Conservation (phyloP, 1,284 basidiomycete species). For the Trichosporon sp. region DNA sequence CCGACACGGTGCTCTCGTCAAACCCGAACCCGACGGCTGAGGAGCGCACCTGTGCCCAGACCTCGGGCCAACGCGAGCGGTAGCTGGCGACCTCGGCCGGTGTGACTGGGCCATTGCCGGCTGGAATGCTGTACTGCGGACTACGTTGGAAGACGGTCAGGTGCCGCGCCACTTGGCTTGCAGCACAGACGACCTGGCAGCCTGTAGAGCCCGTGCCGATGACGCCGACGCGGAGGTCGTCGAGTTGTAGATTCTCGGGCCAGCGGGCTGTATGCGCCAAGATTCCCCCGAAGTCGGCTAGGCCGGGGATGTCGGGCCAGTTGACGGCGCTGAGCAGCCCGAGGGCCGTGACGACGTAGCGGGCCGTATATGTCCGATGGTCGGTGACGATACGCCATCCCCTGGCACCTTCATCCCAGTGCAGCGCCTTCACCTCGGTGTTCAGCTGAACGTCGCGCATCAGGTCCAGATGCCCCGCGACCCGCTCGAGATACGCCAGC, state of each 20-base stretch:
- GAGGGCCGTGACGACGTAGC: constrained; percentile 37
- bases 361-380: constrained; percentile 21
- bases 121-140: constrained; percentile 29
- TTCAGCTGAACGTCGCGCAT: constrained; percentile 37
- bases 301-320: constrained; percentile 25
- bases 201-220: constrained; percentile 27
- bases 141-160: constrained; percentile 31
- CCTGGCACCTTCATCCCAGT: constrained; percentile 4
- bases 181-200: constrained; percentile 23
- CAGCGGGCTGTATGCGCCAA: constrained; percentile 29
- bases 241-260: constrained; percentile 21
- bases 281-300: constrained; percentile 23
- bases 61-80: constrained; percentile 15
- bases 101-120: constrained; percentile 22
- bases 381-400: constrained; percentile 5
- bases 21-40: constrained; percentile 25
- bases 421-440: constrained; percentile 22
- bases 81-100: constrained; percentile 7
- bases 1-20: constrained; percentile 18
- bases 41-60: constrained; percentile 23
- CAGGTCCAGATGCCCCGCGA: constrained; percentile 35
- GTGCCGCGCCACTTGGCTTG: background rate
- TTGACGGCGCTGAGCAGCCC: constrained; percentile 34
- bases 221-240: constrained; percentile 20
- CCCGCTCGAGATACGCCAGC: constrained; percentile 37